These are phyloP conservation scores for Microdochium paspali DNA, from an alignment of 2,329 filamentous ascomycete genomes.

Conservation along the genomic window DNA sequence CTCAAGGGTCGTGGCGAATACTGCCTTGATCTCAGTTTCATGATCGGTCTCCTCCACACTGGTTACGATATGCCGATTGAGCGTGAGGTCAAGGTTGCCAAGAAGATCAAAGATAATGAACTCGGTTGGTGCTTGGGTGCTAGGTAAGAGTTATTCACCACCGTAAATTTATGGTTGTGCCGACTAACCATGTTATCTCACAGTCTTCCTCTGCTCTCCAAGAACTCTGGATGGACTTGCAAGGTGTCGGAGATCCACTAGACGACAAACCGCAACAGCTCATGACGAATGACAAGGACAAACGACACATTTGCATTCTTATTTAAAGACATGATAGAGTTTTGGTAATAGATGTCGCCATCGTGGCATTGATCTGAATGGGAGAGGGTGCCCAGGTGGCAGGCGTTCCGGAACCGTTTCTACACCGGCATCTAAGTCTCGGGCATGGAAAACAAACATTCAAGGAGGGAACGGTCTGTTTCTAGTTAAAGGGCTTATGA, in stretches of 20 bases:
- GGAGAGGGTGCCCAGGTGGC: neutral
- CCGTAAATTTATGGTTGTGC: conserved; percentile 1
- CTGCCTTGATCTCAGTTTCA: conserved; percentile 94
- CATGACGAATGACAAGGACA: conserved; percentile 3
- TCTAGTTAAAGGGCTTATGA: too few relatives aligned
- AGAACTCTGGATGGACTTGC: conserved; percentile 84
- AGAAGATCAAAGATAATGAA: conserved; percentile 97
- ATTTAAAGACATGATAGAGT: neutral
- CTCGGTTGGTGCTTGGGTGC: conserved; percentile 96
- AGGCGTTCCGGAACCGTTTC: neutral
- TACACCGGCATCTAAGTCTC: neutral
- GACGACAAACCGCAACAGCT: neutral
- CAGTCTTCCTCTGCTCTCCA: conserved; percentile 74
- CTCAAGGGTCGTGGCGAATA: conserved; percentile 76
- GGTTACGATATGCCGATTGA: conserved; percentile 98
- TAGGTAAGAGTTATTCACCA: conserved; percentile 49
- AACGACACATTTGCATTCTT: conserved; percentile 3
- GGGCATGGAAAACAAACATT: neutral
- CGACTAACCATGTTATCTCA: conserved; percentile 22
- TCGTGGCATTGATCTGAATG: neutral
- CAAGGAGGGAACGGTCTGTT: too few relatives aligned
- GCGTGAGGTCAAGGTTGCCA: conserved; percentile 92
- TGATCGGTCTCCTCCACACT: conserved; percentile 84
- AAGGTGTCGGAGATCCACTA: conserved; percentile 68
- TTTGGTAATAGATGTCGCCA: neutral